Percentiles rank a stretch among this genome's conserved stretches.
phyloP scores from a whole-genome alignment of 306 rosid species.

The Vicia sativa region DNA sequence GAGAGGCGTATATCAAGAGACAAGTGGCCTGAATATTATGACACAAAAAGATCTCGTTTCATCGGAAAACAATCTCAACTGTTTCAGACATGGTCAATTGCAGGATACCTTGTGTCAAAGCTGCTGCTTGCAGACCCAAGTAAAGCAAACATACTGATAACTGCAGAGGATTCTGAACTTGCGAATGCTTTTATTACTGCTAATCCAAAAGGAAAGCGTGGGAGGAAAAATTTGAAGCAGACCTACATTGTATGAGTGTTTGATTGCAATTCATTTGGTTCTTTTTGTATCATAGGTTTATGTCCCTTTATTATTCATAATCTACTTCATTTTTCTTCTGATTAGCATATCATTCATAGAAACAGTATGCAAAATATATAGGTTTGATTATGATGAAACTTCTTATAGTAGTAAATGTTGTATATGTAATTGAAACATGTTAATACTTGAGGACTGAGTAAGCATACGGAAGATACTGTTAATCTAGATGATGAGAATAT shows the following conservation, averaged over 20 bases:
- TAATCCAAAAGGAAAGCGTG: constrained; percentile 71
- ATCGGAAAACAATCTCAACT: constrained; percentile 79
- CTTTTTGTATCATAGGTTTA: constrained; percentile 27
- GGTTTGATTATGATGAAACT: constrained; percentile 35
- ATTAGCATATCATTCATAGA: constrained; percentile 36
- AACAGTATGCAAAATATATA: constrained; percentile 32
- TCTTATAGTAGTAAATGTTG: constrained; percentile 18
- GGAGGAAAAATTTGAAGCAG: constrained; percentile 56
- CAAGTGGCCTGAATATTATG: constrained; percentile 89
- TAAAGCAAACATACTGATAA: constrained; percentile 67
- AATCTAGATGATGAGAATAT: constrained; percentile 24
- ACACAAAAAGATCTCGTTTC: constrained; percentile 66
- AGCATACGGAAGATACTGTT: constrained; percentile 22
- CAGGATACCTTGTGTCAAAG: constrained; percentile 79
- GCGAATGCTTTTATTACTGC: constrained; percentile 66
- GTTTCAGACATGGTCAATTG: constrained; percentile 81
- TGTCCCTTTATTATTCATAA: constrained; percentile 10
- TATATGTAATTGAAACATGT: constrained; percentile 25
- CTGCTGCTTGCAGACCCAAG: constrained; percentile 69
- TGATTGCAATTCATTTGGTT: constrained; percentile 34
- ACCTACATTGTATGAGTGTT: constrained; percentile 62
- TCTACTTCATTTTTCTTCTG: constrained; percentile 23
- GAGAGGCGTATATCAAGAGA: constrained; percentile 68
- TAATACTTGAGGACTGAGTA: constrained; percentile 28
- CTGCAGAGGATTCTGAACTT: constrained; percentile 84